Evolutionary conservation across 1,284 basidiomycete species (phyloP), one percentile per base, ranked within the genome.

Genomic region (Peniophora sp.): DNA sequence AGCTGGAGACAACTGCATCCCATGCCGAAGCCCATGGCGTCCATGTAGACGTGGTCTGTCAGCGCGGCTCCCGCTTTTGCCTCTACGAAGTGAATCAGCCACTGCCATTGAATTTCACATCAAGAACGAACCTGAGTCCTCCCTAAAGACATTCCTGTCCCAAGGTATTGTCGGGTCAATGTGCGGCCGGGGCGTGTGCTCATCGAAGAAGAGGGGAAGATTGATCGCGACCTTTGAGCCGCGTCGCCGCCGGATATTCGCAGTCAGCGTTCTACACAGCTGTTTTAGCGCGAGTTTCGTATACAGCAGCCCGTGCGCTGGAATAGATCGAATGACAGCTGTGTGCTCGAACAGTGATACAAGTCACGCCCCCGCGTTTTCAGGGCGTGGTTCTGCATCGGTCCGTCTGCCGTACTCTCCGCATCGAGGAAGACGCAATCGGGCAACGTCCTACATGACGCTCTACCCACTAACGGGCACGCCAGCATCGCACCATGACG

Each of bases 21-120:
- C 96, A 98, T 99, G 44, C 97, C 97, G 67, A 99, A 99, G 22
- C 95, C 96, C 97, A 98, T 98, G 1, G 97, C 95, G 68, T 99
- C 97, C 77, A 99, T 83, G 68, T 99, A 99, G 59, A 99, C 94
- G 68, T 98, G 94, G 66, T 96, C 86, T 12, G 77, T 73, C 48
- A 90, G 75, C 10, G 94, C 95, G 10, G 92, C 92, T 3, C 92
- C 93, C 52, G 83, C 75, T 65, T 85, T 89, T 1, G 94, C 94
- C 73, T 96, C 93, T 84, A 64, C 20, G 44, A 23, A 17, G 14
- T 10, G 8, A 24, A 35, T 17, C 19, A 41, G 38, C 5, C n/a
- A 8, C 38, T n/a, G 38, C 9, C 35, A 35, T 24, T 22, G 17
- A 22, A 16, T 14, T 50, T 16, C n/a, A n/a, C n/a, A n/a, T n/a